Evolutionary conservation across 441 rosid species (phyloP), one percentile per base, ranked within the genome.

Genomic region (Aleurites moluccanus): DNA sequence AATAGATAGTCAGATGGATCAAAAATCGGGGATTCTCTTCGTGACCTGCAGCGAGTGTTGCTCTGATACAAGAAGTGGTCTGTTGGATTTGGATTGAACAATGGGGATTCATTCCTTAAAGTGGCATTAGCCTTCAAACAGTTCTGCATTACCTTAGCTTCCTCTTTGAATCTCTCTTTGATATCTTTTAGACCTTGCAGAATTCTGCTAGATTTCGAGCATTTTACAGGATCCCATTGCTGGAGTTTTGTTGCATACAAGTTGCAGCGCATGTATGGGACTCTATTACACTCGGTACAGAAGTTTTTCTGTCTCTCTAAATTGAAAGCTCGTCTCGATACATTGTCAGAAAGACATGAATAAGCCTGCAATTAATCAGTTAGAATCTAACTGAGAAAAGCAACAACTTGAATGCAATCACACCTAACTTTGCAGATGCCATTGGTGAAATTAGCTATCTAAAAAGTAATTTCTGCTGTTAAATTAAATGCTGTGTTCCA

Each of bases 91-190:
- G 83, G 82, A 50, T 62, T 75, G 66, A 74, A 70, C 59, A 79
- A 55, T 0, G 85, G 83, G 0, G 84, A 45, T 72, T 83, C 88
- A 35, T 71, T 81, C 70, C 78, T 80, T 42, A 78, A 63, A 57
- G 83, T 45, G 23, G 86, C 76, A 47, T 85, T 85, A n/a, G 85
- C 79, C 85, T 83, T 89, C 62, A 93, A 74, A 76, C 98, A 93
- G 28, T 80, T 86, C 74, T 91, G 94, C 71, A 95, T 89, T 79
- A 90, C 94, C 42, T 77, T 88, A 9, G 89, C 88, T 81, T 95
- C 99, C 80, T 91, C 97, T 77, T 75, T 91, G 72, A 93, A 86
- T 73, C 88, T 88, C 18, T 85, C 90, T 68, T 84, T 87, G 20
- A 89, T 82, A 53, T 86, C 88, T 55, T 69, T 88, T 20, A 88